Percentiles rank a stretch among this genome's conserved stretches.
These are phyloP conservation scores for Diospyros kaki DNA, from an alignment of 148 eudicot species.

Conservation along the genomic window DNA sequence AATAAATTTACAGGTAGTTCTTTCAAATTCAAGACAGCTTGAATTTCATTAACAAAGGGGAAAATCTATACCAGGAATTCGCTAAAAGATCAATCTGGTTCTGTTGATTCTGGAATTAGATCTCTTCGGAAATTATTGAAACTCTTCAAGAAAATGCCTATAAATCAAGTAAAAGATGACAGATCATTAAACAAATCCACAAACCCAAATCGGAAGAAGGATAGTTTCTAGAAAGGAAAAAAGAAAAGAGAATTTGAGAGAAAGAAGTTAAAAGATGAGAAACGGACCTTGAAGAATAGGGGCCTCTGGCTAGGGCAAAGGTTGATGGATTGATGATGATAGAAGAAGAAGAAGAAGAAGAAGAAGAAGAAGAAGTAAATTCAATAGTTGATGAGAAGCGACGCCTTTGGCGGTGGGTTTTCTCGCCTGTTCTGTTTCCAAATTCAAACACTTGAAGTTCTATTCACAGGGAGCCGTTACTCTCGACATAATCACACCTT, in stretches of 20 bases:
- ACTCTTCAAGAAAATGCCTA: conserved; percentile 11
- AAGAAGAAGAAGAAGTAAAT: neutral
- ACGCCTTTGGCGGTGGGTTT: conserved; percentile 2
- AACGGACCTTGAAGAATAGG: neutral
- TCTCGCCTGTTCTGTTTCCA: neutral
- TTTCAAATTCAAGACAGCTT: neutral
- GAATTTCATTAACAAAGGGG: neutral
- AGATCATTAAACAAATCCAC: neutral
- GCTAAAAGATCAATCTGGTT: neutral
- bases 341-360: neutral
- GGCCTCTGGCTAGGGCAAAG: neutral
- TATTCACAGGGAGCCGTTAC: conserved; percentile 6
- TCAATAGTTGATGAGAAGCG: neutral
- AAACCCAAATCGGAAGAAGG: neutral
- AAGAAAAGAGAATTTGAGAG: neutral
- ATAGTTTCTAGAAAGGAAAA: neutral
- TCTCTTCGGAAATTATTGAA: neutral
- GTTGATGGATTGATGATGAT: neutral
- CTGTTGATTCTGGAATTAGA: conserved; percentile 1
- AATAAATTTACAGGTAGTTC: neutral
- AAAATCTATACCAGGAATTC: conserved; percentile 4
- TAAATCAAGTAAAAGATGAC: neutral
- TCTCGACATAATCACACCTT: neutral
- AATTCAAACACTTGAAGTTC: conserved; percentile 7
- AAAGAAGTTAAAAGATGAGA: neutral